These are phyloP conservation scores for Ganoderma sinense DNA, from an alignment of 1,284 basidiomycete genomes.

Conservation along the genomic window DNA sequence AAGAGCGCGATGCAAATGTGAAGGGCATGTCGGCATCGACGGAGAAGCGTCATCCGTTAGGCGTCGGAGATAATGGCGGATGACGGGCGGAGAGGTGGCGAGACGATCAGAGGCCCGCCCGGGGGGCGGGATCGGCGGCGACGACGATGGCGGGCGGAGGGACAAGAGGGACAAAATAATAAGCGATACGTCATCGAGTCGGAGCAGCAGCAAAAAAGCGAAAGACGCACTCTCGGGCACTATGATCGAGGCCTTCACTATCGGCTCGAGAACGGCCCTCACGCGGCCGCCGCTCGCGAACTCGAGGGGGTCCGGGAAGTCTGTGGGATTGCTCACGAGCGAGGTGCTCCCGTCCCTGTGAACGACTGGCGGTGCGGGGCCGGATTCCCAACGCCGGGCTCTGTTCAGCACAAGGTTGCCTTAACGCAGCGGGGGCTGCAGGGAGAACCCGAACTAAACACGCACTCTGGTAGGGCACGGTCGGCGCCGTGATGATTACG, in stretches of 20 bases:
- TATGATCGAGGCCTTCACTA: conserved; percentile 91
- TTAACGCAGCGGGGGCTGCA: background rate
- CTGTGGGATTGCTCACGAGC: conserved; percentile 88
- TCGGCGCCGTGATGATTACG: conserved; percentile 92
- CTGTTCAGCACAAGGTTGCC: conserved; percentile 24
- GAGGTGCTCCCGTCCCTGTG: conserved; percentile 71
- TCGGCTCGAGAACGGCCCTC: conserved; percentile 85
- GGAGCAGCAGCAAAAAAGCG: background rate
- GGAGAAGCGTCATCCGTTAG: background rate
- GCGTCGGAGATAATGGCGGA: background rate
- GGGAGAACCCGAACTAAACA: conserved; percentile 2
- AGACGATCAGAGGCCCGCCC: background rate
- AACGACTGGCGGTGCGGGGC: conserved; percentile 58
- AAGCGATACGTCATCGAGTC: conserved; percentile 7
- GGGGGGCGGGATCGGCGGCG: background rate
- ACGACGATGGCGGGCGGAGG: background rate
- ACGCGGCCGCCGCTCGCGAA: conserved; percentile 59
- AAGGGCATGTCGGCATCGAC: background rate
- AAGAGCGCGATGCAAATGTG: background rate
- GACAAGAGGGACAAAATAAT: background rate
- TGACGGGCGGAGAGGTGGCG: background rate
- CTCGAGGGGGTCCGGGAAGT: conserved; percentile 87
- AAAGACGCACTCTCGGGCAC: conserved; percentile 81
- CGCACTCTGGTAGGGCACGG: conserved; percentile 90
- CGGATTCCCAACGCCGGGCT: conserved; percentile 1